These are phyloP conservation scores for Metschnikowia bowlesiae DNA, from an alignment of 805 yeast species.

Conservation along the genomic window DNA sequence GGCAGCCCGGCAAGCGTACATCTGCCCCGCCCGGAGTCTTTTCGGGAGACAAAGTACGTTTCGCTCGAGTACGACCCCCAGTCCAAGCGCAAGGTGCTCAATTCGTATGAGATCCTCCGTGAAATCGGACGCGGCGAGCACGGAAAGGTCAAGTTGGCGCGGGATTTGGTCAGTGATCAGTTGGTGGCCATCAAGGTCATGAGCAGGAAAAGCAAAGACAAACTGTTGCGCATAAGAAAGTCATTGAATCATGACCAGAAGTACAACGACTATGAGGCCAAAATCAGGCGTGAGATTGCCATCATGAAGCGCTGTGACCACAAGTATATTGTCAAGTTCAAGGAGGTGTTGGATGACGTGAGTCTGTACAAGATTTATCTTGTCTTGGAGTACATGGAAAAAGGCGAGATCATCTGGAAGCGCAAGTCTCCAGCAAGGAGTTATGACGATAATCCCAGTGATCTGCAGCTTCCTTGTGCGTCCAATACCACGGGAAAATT, in stretches of 20 bases:
- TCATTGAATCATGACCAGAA: constrained; percentile 22
- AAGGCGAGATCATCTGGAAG: constrained; percentile 88
- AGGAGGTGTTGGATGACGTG: constrained; percentile 78
- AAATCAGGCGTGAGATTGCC: constrained; percentile 40
- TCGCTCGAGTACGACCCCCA: constrained; percentile 86
- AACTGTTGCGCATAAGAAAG: constrained; percentile 30
- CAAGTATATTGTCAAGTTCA: constrained; percentile 37
- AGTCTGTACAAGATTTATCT: constrained; percentile 80
- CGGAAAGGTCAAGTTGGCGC: constrained; percentile 94
- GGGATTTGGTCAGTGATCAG: constrained; percentile 57
- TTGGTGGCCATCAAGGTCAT: constrained; percentile 92
- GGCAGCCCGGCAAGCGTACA: not conserved
- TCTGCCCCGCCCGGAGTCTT: not conserved
- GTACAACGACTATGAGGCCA: constrained; percentile 31
- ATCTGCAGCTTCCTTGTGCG: not conserved
- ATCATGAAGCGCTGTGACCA: constrained; percentile 46
- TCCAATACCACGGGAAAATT: constrained; percentile 3
- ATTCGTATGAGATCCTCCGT: constrained; percentile 80
- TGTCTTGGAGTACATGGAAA: constrained; percentile 83
- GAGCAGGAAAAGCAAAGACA: constrained; percentile 53
- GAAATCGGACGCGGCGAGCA: constrained; percentile 97
- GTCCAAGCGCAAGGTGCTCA: constrained; percentile 72
- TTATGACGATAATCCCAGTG: constrained; percentile 4
- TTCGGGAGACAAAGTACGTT: constrained; percentile 75
- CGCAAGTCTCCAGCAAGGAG: constrained; percentile 11